phyloP scores from a whole-genome alignment of 441 rosid genomes.

The Manihot esculenta region DNA sequence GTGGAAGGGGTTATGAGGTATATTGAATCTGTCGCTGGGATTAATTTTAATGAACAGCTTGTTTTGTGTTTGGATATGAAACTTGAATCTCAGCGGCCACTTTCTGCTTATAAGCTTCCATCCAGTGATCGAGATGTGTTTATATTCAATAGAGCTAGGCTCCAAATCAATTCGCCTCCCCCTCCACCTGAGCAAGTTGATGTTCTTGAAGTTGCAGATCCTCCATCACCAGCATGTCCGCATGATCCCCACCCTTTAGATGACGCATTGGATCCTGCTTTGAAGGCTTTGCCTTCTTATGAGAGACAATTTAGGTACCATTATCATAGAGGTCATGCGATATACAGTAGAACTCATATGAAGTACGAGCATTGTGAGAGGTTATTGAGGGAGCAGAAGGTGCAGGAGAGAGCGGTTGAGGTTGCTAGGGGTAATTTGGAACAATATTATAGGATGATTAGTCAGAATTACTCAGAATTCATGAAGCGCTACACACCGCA shows the following conservation, averaged over 20 bases:
- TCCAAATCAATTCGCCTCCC: conserved; percentile 59
- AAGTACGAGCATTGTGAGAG: conserved; percentile 62
- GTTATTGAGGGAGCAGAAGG: conserved; percentile 75
- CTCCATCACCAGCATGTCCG: conserved; percentile 45
- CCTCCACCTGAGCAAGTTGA: conserved; percentile 68
- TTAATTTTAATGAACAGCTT: conserved; percentile 74
- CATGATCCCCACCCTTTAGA: conserved; percentile 77
- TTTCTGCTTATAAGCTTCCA: conserved; percentile 83
- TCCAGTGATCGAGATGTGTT: conserved; percentile 66
- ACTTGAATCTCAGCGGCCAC: conserved; percentile 78
- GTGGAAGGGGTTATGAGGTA: conserved; percentile 77
- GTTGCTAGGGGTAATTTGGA: conserved; percentile 80
- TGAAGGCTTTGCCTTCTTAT: conserved; percentile 91
- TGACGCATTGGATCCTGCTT: conserved; percentile 88
- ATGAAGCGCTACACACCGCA: conserved; percentile 84
- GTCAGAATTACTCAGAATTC: conserved; percentile 77
- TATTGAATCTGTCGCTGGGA: conserved; percentile 56
- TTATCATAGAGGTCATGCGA: conserved; percentile 54
- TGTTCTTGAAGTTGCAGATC: conserved; percentile 51
- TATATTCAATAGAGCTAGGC: conserved; percentile 73
- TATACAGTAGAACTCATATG: conserved; percentile 57
- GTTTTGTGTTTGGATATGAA: conserved; percentile 78
- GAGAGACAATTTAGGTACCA: conserved; percentile 89
- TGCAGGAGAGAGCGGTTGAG: conserved; percentile 89
- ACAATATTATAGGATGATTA: conserved; percentile 72